These are phyloP conservation scores for Trapa incisa DNA, from an alignment of 345 rosid genomes.

Conservation along the genomic window DNA sequence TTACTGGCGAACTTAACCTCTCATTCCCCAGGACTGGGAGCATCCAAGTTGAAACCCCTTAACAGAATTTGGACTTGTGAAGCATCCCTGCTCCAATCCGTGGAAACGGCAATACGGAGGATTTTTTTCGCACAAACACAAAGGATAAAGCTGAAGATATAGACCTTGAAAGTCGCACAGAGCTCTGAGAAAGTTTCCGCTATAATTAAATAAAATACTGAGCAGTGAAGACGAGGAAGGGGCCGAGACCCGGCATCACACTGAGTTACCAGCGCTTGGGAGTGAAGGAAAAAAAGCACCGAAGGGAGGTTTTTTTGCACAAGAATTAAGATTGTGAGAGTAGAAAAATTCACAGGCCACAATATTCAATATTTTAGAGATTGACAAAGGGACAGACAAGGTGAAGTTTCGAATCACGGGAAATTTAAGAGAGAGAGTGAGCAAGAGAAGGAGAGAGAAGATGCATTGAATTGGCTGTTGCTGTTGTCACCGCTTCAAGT, in stretches of 20 bases:
- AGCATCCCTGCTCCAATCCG: neutral
- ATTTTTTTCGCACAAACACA: no score
- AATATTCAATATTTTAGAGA: neutral
- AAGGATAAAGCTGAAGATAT: neutral
- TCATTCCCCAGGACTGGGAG: no score
- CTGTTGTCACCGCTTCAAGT: neutral
- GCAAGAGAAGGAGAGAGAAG: neutral
- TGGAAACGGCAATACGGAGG: neutral
- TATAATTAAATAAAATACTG: neutral
- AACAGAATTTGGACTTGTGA: slow-evolving; percentile 1
- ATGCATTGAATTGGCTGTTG: neutral
- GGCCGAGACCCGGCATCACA: neutral
- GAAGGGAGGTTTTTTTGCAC: neutral
- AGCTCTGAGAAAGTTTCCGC: neutral
- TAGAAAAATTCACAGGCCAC: no score
- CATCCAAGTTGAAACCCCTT: slow-evolving; percentile 1
- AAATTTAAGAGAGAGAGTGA: no score
- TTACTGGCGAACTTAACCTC: neutral
- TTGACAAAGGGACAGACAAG: neutral
- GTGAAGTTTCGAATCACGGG: no score
- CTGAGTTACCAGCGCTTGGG: neutral
- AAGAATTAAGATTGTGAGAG: slow-evolving; percentile 11
- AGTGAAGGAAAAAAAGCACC: neutral
- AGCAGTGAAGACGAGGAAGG: neutral
- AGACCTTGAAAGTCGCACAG: neutral